Percentiles rank a stretch among this genome's conserved stretches.
Evolutionary conservation across 2,329 filamentous ascomycete species (phyloP).

Genomic region (Teratosphaeria pseudoeucalypti): DNA sequence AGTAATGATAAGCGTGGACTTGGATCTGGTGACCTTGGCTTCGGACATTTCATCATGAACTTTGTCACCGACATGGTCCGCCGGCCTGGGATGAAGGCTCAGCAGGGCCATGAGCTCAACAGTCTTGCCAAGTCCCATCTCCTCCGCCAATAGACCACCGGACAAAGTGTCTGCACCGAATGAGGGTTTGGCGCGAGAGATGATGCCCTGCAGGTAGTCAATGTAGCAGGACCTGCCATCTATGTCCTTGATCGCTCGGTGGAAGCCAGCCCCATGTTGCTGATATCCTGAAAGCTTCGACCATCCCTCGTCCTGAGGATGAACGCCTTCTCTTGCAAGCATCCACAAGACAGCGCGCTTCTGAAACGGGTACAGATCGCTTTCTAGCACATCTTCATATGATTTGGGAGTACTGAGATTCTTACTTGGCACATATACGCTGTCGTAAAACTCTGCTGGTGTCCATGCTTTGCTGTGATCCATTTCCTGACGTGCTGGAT

Average conservation of each 20-base stretch:
- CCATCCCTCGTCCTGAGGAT: slow-evolving; percentile 27
- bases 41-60: slow-evolving; percentile 30
- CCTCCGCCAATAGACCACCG: slow-evolving; percentile 63
- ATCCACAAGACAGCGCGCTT: slow-evolving; percentile 61
- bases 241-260: slow-evolving; percentile 31
- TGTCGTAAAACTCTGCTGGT: slow-evolving; percentile 57
- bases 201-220: slow-evolving; percentile 53
- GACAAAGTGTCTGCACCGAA: slow-evolving; percentile 29
- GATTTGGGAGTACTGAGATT: slow-evolving; percentile 12
- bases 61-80: slow-evolving; percentile 11
- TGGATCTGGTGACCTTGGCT: slow-evolving; percentile 39
- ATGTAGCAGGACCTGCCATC: slow-evolving; percentile 41
- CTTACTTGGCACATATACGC: slow-evolving; percentile 51
- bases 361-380: slow-evolving; percentile 59
- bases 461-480: slow-evolving; percentile 29
- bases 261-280: slow-evolving; percentile 5
- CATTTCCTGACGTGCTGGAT: slow-evolving; percentile 9
- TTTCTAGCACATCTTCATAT: slow-evolving; percentile 16
- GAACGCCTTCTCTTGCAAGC: slow-evolving; percentile 53
- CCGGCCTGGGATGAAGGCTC: slow-evolving; percentile 46
- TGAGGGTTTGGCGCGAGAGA: slow-evolving; percentile 28
- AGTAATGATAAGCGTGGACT: slow-evolving; percentile 53
- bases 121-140: slow-evolving; percentile 78
- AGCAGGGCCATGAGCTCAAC: slow-evolving; percentile 64
- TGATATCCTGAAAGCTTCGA: background rate